Evolutionary conservation across 805 yeast species (phyloP).

Genomic region (Candida stauntonica): DNA sequence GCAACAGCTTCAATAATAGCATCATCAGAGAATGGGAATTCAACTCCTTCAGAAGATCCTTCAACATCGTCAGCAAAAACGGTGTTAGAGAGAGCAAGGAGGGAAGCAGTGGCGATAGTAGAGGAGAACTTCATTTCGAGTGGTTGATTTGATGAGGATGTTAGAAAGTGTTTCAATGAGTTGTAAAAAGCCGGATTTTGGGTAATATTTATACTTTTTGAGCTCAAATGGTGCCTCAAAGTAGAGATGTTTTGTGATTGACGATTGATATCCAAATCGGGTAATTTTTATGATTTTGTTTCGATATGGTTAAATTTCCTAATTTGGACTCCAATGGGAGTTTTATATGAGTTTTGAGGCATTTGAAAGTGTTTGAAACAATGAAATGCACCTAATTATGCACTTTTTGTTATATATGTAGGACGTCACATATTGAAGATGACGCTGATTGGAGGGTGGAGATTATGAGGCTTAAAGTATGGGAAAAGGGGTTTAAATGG

Average conservation of each 20-base stretch:
- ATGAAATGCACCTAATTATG: no score
- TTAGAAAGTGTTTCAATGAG: constrained; percentile 3
- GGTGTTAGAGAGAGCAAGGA: constrained; percentile 10
- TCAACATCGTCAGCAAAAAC: constrained; percentile 11
- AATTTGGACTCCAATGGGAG: neutral
- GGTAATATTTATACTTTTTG: no score
- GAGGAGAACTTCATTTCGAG: constrained; percentile 17
- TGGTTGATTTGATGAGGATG: neutral
- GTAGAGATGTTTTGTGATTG: neutral
- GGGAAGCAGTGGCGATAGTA: constrained; percentile 13
- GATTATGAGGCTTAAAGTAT: no score
- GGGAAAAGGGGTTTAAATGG: no score
- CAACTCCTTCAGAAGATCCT: constrained; percentile 17
- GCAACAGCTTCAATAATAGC: constrained; percentile 26
- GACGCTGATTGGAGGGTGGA: no score
- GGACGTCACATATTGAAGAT: no score
- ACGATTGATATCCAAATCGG: constrained; percentile 16
- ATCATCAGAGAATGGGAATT: constrained; percentile 26
- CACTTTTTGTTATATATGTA: no score
- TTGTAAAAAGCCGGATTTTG: neutral
- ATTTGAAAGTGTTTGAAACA: no score
- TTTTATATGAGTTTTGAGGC: no score
- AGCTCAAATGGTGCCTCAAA: neutral
- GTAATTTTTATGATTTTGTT: constrained; percentile 13
- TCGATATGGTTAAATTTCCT: neutral